Base-by-base conservation (phyloP, 169 alveolate species). In the Theileria parva region DNA sequence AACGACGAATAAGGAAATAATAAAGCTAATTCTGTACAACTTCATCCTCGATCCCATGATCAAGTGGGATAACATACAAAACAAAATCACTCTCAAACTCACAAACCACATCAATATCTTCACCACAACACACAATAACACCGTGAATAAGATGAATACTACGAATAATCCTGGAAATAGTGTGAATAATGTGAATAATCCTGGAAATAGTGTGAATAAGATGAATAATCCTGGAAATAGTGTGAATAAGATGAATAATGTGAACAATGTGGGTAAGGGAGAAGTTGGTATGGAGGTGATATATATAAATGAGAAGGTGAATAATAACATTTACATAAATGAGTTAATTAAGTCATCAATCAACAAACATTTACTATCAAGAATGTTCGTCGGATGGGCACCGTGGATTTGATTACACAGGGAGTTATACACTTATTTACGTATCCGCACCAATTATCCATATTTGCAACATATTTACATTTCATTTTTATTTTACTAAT, bases 331-430 rank as follows among this genome's bases (percentile, higher is more conserved):
- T 15, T 86, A 84, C 61, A 25, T 84, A 34, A 79, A 74, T 70
- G 80, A 77, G 72, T 91, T 95, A 28, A 95, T 96, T 11, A 93
- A 92, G 59, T 91, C 98, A 30, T 99, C 99, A 23, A 95, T 96
- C 39, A 85, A 95, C 21, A 93, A 92, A 85, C 95, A 94, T 73
- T 97, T 95, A 79, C 94, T 97, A 60, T 95, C 99, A 13, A 93
- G 93, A 79, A 93, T 96, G 92, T 97, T 96, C 92, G 95, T 95
- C 51, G 99, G 99, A 2, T 97, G 99, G 99, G 88, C 92, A 53
- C 96, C 96, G 6, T 94, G 95, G 95, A 32, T 91, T 48, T 93
- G 48, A 34, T 53, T 30, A 2, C 1, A 32, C 37, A 2, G 8
- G 37, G n/a, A n/a, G n/a, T n/a, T n/a, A n/a, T n/a, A n/a, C n/a